phyloP scores from a whole-genome alignment of 345 rosid genomes.

The Hypericum perforatum region DNA sequence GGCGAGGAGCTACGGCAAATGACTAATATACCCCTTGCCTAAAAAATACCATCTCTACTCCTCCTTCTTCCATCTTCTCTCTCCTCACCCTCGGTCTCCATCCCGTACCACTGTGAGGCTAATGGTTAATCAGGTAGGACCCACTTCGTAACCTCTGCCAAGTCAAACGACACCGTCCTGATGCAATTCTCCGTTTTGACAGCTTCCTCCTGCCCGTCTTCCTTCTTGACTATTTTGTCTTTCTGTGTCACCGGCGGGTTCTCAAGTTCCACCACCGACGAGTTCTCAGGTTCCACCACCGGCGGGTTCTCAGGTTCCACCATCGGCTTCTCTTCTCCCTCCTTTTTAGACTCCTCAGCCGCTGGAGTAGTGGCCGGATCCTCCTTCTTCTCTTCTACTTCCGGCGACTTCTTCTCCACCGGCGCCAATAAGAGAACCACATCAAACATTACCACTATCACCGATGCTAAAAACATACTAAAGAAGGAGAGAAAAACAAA shows the following conservation, averaged over 20 bases:
- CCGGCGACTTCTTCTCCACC: slow-evolving; percentile 12
- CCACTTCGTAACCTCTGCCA: slow-evolving; percentile 76
- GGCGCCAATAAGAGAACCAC: too few species aligned
- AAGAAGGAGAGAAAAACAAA: too few species aligned
- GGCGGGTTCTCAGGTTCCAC: slow-evolving; percentile 21
- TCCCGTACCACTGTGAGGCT: slow-evolving; percentile 88
- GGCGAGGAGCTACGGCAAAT: too few species aligned
- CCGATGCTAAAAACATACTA: too few species aligned
- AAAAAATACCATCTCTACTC: too few species aligned
- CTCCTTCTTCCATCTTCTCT: too few species aligned
- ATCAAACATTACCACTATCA: too few species aligned
- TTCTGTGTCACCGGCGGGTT: slow-evolving; percentile 46
- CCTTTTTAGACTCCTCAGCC: slow-evolving; percentile 23
- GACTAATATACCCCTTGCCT: too few species aligned
- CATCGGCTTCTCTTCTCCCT: slow-evolving; percentile 27
- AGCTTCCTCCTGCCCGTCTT: slow-evolving; percentile 30
- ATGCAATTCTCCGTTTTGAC: slow-evolving; percentile 34
- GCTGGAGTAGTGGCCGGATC: slow-evolving; percentile 24
- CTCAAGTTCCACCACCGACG: too few species aligned
- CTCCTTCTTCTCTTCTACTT: slow-evolving; percentile 17
- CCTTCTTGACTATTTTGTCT: slow-evolving; percentile 20
- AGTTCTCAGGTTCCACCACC: slow-evolving; percentile 26
- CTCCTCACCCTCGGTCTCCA: slow-evolving; percentile 46
- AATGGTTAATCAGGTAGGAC: slow-evolving; percentile 84
- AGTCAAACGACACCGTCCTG: slow-evolving; percentile 84